Evolutionary conservation across 495 filamentous ascomycete species (phyloP).

Genomic region (Hypoxylon subgilvum): DNA sequence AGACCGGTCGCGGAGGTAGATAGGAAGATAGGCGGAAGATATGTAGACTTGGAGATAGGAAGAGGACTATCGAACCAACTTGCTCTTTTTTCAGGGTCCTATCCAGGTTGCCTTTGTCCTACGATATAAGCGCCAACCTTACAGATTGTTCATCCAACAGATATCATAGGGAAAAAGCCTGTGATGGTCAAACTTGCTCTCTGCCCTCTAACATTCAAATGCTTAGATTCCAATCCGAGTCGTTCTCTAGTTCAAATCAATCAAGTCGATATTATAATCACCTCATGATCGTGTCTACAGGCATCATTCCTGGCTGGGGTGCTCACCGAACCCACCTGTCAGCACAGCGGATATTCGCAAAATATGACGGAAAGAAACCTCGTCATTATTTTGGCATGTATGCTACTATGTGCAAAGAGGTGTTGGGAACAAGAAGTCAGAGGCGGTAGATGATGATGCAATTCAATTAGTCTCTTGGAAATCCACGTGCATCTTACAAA

Average conservation of each 20-base stretch:
- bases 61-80: conserved; percentile 15
- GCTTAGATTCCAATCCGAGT: conserved; percentile 6
- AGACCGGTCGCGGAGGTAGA: conserved; percentile 24
- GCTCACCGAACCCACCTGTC: conserved; percentile 3
- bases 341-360: conserved; percentile 14
- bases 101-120: conserved; percentile 13
- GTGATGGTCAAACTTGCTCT: conserved; percentile 22
- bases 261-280: conserved; percentile 15
- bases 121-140: conserved; percentile 24
- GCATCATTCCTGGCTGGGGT: conserved; percentile 11
- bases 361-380: conserved; percentile 33
- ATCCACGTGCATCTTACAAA: no score
- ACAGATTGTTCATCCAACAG: conserved; percentile 2
- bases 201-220: background rate
- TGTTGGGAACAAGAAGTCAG: conserved; percentile 6
- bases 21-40: background rate
- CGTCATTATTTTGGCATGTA: conserved; percentile 12
- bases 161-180: conserved; percentile 30
- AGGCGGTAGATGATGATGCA: conserved; percentile 35
- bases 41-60: conserved; percentile 18
- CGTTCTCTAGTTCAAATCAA: conserved; percentile 13
- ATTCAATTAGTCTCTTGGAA: conserved; percentile 31
- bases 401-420: background rate
- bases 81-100: conserved; percentile 32
- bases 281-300: conserved; percentile 24